A percentile compares a stretch with the other conserved stretches of the same genome.
Conservation (phyloP, 352 stramenopile genomes). For the Aphanomyces cochlioides region DNA sequence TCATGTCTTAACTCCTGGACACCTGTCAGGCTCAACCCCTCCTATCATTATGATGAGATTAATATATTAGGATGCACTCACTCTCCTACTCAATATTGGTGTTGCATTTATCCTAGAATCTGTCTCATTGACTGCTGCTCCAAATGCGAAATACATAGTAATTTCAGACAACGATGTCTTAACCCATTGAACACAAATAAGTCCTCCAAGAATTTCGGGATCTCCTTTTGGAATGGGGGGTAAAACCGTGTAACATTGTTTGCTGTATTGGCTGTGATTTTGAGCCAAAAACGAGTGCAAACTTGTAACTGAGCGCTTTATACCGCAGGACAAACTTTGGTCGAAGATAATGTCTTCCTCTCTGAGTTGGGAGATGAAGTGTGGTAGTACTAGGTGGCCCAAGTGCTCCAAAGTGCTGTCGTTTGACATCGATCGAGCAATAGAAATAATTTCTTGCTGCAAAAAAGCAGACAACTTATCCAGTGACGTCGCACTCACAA, state of each 20-base stretch:
- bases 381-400: conserved; percentile 20
- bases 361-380: conserved; percentile 3
- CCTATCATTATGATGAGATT: not conserved
- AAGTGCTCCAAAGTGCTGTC: conserved; percentile 17
- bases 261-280: conserved; percentile 17
- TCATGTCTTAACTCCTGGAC: conserved; percentile 3
- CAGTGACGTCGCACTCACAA: conserved; percentile 4
- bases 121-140: not conserved
- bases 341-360: conserved; percentile 26
- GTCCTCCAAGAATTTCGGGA: conserved; percentile 26
- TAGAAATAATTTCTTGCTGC: conserved; percentile 26
- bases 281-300: conserved; percentile 9
- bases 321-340: not conserved
- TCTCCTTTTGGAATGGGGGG: conserved; percentile 13
- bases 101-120: conserved; percentile 5
- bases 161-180: not conserved
- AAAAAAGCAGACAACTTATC: conserved; percentile 12
- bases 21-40: not conserved
- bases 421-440: not conserved
- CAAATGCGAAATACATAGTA: conserved; percentile 21
- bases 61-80: not conserved
- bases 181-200: conserved; percentile 29
- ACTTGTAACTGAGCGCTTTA: not conserved
- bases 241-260: conserved; percentile 12
- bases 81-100: conserved; percentile 25